Evolutionary conservation across 1,139 yeast genomes (phyloP).

Genomic region (Diutina catenulata): DNA sequence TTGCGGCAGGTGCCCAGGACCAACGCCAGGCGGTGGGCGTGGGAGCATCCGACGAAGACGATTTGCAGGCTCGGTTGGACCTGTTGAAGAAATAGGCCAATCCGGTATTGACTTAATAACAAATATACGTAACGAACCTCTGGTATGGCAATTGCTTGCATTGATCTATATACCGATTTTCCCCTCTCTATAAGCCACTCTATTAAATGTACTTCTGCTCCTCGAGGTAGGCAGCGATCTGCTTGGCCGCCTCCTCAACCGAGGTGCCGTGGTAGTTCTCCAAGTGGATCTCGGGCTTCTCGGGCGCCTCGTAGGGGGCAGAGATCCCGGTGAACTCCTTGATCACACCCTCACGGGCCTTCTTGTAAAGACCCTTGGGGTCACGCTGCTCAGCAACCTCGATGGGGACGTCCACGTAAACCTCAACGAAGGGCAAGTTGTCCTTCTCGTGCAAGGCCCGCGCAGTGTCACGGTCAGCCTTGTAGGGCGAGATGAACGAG

Average conservation of each 20-base stretch:
- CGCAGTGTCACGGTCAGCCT: slow-evolving; percentile 72
- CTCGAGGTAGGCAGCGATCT: slow-evolving; percentile 57
- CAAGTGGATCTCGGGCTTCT: slow-evolving; percentile 69
- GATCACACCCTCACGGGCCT: slow-evolving; percentile 90
- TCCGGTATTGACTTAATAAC: no score
- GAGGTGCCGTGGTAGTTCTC: slow-evolving; percentile 53
- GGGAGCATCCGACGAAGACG: slow-evolving; percentile 51
- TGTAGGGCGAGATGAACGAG: slow-evolving; percentile 87
- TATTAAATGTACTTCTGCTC: slow-evolving; percentile 36
- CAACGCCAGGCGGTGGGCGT: slow-evolving; percentile 15
- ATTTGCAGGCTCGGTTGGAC: slow-evolving; percentile 78
- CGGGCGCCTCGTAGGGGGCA: slow-evolving; percentile 94
- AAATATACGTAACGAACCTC: no score
- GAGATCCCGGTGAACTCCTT: slow-evolving; percentile 92
- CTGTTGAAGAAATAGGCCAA: slow-evolving; percentile 67
- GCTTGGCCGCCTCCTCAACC: slow-evolving; percentile 71
- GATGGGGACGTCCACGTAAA: slow-evolving; percentile 82
- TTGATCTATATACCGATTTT: background rate
- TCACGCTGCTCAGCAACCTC: slow-evolving; percentile 93
- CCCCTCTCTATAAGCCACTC: background rate
- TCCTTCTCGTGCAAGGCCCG: slow-evolving; percentile 72
- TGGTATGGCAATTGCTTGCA: no score
- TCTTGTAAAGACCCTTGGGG: slow-evolving; percentile 92
- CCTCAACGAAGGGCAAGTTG: slow-evolving; percentile 76
- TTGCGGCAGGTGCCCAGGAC: slow-evolving; percentile 17